Conservation (phyloP, 768 basidiomycete species). For the Porphyrellus cyaneotinctus region DNA sequence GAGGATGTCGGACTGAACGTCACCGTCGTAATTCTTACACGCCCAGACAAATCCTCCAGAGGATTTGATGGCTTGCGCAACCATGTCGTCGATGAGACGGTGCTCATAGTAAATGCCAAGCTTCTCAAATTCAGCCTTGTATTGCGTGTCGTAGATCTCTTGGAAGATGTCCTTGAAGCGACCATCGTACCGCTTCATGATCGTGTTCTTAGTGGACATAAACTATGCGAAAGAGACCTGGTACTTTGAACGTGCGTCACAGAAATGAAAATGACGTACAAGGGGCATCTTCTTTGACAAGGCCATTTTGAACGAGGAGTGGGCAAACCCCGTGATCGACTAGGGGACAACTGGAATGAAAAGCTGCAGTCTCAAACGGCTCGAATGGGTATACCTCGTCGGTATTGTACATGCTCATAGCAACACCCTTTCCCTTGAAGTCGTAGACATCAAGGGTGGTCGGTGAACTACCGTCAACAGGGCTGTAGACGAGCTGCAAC, state of each 20-base stretch:
- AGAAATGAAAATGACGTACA: constrained; percentile 35
- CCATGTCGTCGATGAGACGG: constrained; percentile 97
- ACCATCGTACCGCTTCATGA: constrained; percentile 96
- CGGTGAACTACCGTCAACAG: constrained; percentile 64
- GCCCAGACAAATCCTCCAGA: constrained; percentile 87
- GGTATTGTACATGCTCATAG: constrained; percentile 98
- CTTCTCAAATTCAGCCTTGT: constrained; percentile 67
- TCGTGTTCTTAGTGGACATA: constrained; percentile 98
- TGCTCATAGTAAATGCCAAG: constrained; percentile 89
- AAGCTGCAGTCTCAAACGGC: not conserved
- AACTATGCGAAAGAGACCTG: constrained; percentile 44
- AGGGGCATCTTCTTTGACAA: constrained; percentile 72
- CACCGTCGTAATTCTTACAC: constrained; percentile 78
- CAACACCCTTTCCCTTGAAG: constrained; percentile 90
- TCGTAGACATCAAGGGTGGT: constrained; percentile 83
- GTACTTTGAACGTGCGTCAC: not conserved
- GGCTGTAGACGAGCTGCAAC: constrained; percentile 87
- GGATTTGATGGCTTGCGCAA: constrained; percentile 96
- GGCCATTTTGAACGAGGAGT: constrained; percentile 98
- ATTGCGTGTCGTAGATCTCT: constrained; percentile 84
- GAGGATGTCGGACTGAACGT: constrained; percentile 88
- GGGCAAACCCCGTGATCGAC: constrained; percentile 94
- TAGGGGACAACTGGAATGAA: constrained; percentile 25
- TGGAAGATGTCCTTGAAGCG: constrained; percentile 99
- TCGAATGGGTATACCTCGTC: constrained; percentile 59